Base-by-base conservation (phyloP, 371 early-diverging fungal genomes). In the Mortierella sp. region DNA sequence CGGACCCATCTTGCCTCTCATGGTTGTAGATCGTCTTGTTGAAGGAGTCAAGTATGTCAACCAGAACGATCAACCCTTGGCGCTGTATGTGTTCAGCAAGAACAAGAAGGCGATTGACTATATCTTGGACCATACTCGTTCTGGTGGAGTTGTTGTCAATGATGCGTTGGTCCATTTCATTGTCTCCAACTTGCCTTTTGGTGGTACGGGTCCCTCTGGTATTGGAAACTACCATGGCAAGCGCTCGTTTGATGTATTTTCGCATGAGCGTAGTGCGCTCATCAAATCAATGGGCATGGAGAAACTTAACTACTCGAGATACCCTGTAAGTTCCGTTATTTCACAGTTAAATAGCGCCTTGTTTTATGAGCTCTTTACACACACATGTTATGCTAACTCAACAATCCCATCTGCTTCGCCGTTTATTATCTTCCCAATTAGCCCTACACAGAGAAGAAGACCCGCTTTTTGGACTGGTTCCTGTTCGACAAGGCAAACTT, bases 201-300 rank as follows among this genome's bases (percentile, higher is more conserved):
- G 97, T 52, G 98, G 98, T 28, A 92, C 95, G 13, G 98, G 98
- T 0, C 88, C 92, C 3, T 95, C 95, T n/a, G 98, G 98, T 21
- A 90, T 94, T 79, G 98, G 98, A 73, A 83, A 88, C 50, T 97
- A 97, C 85, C 96, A 95, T 57, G 98, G 97, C 76, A 89, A 90
- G 73, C 86, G 89, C 70, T 95, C 97, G 31, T 96, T 97, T 81
- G 91, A 94, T 31, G 90, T 93, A 6, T 96, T 97, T 83, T 91
- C 93, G 31, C 95, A 96, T 75, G 91, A 92, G 52, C 90, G 95
- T 44, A 73, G 91, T 44, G 88, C 91, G 7, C 88, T 93, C 88
- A 84, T 91, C 84, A 91, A 91, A 84, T 79, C 88, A 3, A 86
- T 90, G 75, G 89, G 89, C 7, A 79, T 90, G 63, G 93, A 93